These are phyloP conservation scores for Pseudonitzschia pungens DNA, from an alignment of 108 stramenopile species.

Conservation along the genomic window DNA sequence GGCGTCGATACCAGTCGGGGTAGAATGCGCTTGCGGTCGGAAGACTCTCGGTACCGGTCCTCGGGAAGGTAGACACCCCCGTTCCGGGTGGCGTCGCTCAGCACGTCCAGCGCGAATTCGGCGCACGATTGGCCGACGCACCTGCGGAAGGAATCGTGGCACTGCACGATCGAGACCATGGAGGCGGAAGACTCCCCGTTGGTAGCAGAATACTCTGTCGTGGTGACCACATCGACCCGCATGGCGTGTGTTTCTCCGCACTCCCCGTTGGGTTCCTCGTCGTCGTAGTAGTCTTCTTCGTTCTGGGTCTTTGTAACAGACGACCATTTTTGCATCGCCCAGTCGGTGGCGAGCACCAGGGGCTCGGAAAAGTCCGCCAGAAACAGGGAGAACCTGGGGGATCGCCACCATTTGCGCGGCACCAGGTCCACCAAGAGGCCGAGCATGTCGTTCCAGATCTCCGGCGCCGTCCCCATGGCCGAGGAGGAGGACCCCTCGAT, in stretches of 20 bases:
- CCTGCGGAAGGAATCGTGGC: conserved; percentile 57
- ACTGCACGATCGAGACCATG: conserved; percentile 47
- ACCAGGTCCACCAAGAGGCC: conserved; percentile 48
- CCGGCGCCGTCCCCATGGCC: conserved; percentile 68
- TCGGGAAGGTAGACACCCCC: conserved; percentile 53
- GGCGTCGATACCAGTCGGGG: conserved; percentile 44
- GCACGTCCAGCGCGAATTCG: conserved; percentile 54
- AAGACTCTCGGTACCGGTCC: conserved; percentile 37
- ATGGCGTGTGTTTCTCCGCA: conserved; percentile 67
- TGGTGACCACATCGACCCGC: conserved; percentile 57
- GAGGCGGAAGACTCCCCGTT: neutral
- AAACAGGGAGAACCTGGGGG: conserved; percentile 46
- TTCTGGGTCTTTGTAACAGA: neutral
- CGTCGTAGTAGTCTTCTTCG: neutral
- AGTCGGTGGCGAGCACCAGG: conserved; percentile 46
- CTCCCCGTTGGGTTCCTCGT: conserved; percentile 3
- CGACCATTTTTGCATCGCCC: conserved; percentile 23
- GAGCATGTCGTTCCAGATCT: conserved; percentile 63
- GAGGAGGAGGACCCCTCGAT: conserved; percentile 45
- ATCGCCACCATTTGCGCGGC: conserved; percentile 56
- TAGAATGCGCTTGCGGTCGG: conserved; percentile 46
- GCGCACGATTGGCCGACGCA: conserved; percentile 69
- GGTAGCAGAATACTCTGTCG: neutral
- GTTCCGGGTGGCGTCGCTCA: neutral
- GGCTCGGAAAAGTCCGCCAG: conserved; percentile 67